These are phyloP conservation scores for Pelagomonas calceolata DNA, from an alignment of 108 stramenopile genomes.

Conservation along the genomic window DNA sequence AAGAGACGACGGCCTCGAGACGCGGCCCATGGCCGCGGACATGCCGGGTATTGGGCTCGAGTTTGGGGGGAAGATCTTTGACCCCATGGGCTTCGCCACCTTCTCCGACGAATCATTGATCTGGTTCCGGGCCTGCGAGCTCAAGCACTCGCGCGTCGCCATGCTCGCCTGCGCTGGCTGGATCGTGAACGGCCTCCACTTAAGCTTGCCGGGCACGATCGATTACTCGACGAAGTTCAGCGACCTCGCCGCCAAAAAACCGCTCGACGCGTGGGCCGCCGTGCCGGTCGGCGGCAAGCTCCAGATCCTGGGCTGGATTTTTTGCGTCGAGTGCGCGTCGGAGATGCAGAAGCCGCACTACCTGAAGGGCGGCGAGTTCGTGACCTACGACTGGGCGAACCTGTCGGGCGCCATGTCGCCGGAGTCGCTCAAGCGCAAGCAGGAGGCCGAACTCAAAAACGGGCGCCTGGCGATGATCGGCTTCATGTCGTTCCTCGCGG, in stretches of 20 bases:
- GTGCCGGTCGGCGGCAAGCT: background rate
- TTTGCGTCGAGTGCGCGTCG: background rate
- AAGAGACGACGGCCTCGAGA: too few species aligned
- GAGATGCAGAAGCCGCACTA: background rate
- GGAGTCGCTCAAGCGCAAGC: background rate
- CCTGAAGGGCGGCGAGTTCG: constrained; percentile 1
- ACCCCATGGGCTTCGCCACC: background rate
- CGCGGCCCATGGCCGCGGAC: background rate
- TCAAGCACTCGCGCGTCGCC: constrained; percentile 56
- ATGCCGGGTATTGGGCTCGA: background rate
- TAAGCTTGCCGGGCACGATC: constrained; percentile 18
- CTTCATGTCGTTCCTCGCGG: constrained; percentile 4
- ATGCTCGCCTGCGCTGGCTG: constrained; percentile 38
- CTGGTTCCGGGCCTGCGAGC: constrained; percentile 42
- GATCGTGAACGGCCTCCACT: background rate
- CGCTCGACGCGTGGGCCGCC: constrained; percentile 26
- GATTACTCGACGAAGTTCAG: constrained; percentile 45
- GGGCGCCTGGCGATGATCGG: constrained; percentile 9
- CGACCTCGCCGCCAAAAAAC: constrained; percentile 50
- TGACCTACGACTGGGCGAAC: background rate
- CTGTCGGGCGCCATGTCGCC: background rate
- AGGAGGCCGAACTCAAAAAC: background rate
- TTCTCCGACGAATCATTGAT: background rate
- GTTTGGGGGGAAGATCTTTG: background rate
- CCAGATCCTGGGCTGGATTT: background rate